Evolutionary conservation across 495 filamentous ascomycete genomes (phyloP), one percentile per base, ranked within the genome.

Genomic region (Hyaloscypha bicolor): DNA sequence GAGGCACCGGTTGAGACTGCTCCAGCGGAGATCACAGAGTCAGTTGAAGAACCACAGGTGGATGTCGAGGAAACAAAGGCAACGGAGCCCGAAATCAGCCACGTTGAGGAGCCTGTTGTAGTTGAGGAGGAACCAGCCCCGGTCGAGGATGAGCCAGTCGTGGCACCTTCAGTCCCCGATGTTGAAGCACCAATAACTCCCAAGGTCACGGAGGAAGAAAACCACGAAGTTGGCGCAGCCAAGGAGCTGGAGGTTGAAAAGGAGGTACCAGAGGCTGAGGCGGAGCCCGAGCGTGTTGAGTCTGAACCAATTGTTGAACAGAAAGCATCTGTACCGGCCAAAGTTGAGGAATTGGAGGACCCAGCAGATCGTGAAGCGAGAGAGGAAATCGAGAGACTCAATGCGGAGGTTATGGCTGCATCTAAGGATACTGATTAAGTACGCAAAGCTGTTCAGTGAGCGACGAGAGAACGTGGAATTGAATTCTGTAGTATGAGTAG

Each of bases 341-440:
- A 12, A 22, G 12, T 35, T 6, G 4, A n/a, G 11, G 59, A 48
- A 29, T 29, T 16, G 6, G 70, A 72, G 35, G 71, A 72, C 39
- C 67, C 67, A 32, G 67, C 67, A 42, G 71, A 73, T 25, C 52
- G 59, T 63, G 25, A 70, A 25, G 71, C 71, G 3, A 32, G 68
- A 9, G 65, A 68, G 25, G 71, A 73, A 32, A 67, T 73, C 45
- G 71, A 65, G 16, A 66, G 55, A 37, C 51, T 73, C 14, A 73
- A 73, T 64, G 71, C 68, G 4, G 68, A 70, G 31, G 58, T 73
- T 21, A n/a, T 63, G 37, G 53, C 33, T 64, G 45, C 64, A 37
- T 48, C 48, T 33, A 52, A 63, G 60, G 64, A 64, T 32, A 30
- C 3, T 11, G 29, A 56, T 3, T 56, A 14, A 56, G 12, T 19